Evolutionary conservation across 495 filamentous ascomycete species (phyloP).

Genomic region (Neurospora discreta): DNA sequence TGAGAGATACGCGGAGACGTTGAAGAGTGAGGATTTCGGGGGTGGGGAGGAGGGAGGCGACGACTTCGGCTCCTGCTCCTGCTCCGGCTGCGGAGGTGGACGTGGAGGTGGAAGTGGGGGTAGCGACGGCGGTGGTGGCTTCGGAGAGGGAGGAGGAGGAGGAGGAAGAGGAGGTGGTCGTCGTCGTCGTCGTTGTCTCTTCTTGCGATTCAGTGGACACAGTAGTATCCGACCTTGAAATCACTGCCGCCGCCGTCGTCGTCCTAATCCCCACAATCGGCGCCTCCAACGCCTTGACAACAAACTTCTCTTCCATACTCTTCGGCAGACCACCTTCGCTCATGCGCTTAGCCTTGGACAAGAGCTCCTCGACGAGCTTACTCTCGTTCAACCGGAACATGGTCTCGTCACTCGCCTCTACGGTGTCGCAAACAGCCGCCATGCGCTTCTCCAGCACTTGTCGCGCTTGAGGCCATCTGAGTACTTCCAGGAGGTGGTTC

Average conservation of each 20-base stretch:
- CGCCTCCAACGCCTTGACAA: constrained; percentile 60
- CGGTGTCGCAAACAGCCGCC: constrained; percentile 59
- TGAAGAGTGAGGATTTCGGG: constrained; percentile 49
- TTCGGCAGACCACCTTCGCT: constrained; percentile 49
- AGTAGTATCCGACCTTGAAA: not conserved
- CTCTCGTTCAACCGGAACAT: constrained; percentile 66
- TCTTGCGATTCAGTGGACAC: not conserved
- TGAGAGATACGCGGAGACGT: constrained; percentile 59
- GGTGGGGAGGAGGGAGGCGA: constrained; percentile 35
- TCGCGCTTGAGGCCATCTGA: constrained; percentile 34
- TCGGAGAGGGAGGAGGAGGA: constrained; percentile 30
- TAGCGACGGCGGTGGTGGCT: constrained; percentile 8
- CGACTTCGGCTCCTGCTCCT: constrained; percentile 8
- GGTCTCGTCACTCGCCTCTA: constrained; percentile 68
- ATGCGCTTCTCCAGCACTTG: constrained; percentile 34
- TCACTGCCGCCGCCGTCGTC: not conserved
- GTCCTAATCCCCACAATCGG: constrained; percentile 55
- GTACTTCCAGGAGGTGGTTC: constrained; percentile 43
- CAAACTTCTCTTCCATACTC: constrained; percentile 79
- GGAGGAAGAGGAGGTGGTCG: too few species aligned
- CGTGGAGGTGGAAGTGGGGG: not conserved
- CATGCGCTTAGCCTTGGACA: constrained; percentile 64
- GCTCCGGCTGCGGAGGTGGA: too few species aligned
- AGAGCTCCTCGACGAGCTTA: constrained; percentile 56
- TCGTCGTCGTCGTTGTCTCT: constrained; percentile 13